These are phyloP conservation scores for Sphaerobolus stellatus DNA, from an alignment of 1,284 basidiomycete species.

Conservation along the genomic window DNA sequence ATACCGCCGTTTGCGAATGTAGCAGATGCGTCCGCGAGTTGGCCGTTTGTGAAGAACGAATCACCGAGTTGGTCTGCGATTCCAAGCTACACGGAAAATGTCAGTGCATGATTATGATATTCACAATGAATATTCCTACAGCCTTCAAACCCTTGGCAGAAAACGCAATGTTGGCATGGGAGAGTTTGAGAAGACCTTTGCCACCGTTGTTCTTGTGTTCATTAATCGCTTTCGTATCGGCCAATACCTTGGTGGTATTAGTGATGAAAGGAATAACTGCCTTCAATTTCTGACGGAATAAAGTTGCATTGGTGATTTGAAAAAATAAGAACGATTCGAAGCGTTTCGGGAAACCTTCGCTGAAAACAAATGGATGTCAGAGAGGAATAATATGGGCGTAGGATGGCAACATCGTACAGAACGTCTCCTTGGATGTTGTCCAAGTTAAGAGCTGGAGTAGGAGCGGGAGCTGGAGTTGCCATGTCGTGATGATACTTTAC, in stretches of 20 bases:
- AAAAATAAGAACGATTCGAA: conserved; percentile 16
- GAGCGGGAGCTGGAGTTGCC: background rate
- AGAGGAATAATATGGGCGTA: background rate
- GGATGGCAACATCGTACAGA: background rate
- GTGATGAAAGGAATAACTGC: conserved; percentile 10
- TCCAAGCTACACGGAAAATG: conserved; percentile 19
- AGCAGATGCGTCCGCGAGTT: conserved; percentile 13
- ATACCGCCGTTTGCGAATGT: conserved; percentile 14
- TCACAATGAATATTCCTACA: too few species aligned
- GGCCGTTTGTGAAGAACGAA: conserved; percentile 12
- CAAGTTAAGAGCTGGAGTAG: background rate
- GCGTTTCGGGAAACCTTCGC: background rate
- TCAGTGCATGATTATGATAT: too few species aligned
- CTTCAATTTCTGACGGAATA: conserved; percentile 13
- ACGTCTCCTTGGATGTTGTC: background rate
- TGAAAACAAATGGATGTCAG: background rate
- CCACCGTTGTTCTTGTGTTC: background rate
- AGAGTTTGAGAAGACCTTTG: background rate
- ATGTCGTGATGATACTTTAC: too few species aligned
- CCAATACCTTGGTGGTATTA: conserved; percentile 8
- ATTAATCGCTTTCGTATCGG: conserved; percentile 3
- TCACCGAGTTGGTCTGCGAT: conserved; percentile 18
- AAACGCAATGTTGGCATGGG: conserved; percentile 20
- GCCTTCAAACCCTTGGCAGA: conserved; percentile 14
- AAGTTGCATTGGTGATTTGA: conserved; percentile 12